Conservation (phyloP, 129 eudicot genomes). For the Tagetes erecta region DNA sequence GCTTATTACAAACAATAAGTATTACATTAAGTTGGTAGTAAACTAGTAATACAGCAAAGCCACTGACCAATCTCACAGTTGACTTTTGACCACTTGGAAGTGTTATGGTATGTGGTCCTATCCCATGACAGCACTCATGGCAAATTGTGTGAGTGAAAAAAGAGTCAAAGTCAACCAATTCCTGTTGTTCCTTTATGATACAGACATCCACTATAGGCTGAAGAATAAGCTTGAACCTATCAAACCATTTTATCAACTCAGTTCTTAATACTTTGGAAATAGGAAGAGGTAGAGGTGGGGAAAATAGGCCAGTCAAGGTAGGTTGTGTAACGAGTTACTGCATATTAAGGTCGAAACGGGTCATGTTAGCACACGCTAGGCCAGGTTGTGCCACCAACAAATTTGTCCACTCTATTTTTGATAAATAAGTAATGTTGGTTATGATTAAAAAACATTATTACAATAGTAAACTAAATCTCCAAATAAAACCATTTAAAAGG, state of each 20-base stretch:
- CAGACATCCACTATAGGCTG: constrained; percentile 81
- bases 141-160: constrained; percentile 97
- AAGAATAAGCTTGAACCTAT: constrained; percentile 94
- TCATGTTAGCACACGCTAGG: neutral
- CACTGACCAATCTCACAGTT: constrained; percentile 89
- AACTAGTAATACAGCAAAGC: neutral
- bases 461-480: neutral
- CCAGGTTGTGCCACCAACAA: neutral
- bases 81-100: constrained; percentile 84
- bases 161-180: constrained; percentile 82
- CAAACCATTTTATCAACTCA: constrained; percentile 22
- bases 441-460: constrained; percentile 1
- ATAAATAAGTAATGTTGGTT: neutral
- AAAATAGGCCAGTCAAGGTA: neutral
- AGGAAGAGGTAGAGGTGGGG: neutral
- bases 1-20: constrained; percentile 10
- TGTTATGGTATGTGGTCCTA: constrained; percentile 88
- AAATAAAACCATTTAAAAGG: neutral
- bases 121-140: constrained; percentile 98
- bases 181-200: constrained; percentile 64
- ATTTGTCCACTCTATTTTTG: neutral
- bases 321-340: neutral
- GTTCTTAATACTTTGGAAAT: neutral
- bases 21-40: constrained; percentile 7
- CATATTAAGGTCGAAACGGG: neutral